Evolutionary conservation across 768 basidiomycete genomes (phyloP).

Genomic region (Kondoa subrosea): DNA sequence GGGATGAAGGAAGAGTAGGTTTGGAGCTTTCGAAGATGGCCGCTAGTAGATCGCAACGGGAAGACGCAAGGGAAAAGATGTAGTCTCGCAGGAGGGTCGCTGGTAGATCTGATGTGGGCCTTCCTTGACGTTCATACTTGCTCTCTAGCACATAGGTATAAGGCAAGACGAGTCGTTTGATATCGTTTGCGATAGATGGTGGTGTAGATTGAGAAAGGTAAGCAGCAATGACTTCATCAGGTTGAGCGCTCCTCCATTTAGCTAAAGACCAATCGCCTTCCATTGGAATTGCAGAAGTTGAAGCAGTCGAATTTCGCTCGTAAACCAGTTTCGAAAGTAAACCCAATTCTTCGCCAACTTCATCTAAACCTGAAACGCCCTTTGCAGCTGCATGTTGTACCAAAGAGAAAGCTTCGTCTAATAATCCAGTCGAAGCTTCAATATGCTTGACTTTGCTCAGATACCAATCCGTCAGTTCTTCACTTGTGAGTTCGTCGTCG

Average conservation of each 20-base stretch:
- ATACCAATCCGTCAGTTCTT: constrained; percentile 60
- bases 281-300: constrained; percentile 31
- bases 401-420: constrained; percentile 59
- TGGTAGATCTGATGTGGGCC: constrained; percentile 44
- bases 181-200: constrained; percentile 47
- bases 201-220: constrained; percentile 61
- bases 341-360: constrained; percentile 76
- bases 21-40: constrained; percentile 81
- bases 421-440: constrained; percentile 51
- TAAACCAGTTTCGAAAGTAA: constrained; percentile 75
- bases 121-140: constrained; percentile 61
- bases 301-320: constrained; percentile 36
- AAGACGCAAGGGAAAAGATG: constrained; percentile 20
- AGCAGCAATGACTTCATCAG: constrained; percentile 49
- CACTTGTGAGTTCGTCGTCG: constrained; percentile 34
- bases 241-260: constrained; percentile 53
- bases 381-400: constrained; percentile 74
- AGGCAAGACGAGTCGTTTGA: constrained; percentile 64
- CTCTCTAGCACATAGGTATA: constrained; percentile 86
- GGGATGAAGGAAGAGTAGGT: constrained; percentile 54
- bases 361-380: constrained; percentile 59
- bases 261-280: constrained; percentile 53
- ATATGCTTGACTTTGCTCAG: constrained; percentile 45
- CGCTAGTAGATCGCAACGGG: constrained; percentile 52
- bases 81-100: constrained; percentile 18